Evolutionary conservation across 1,139 yeast genomes (phyloP).

Genomic region (Eremothecium sinecaudum): DNA sequence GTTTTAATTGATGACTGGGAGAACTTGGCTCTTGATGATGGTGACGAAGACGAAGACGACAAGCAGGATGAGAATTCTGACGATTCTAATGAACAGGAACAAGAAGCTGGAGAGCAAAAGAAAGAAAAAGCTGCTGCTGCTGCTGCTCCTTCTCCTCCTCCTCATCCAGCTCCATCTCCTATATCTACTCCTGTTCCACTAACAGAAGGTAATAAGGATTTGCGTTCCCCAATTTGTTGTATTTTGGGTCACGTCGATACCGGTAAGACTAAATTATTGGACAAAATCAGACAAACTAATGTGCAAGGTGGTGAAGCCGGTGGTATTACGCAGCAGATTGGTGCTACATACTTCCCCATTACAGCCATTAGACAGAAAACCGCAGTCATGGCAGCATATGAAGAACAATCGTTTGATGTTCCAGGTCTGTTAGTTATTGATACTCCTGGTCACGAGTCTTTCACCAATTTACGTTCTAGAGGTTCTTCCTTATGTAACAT

Average conservation of each 20-base stretch:
- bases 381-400: slow-evolving; percentile 78
- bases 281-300: slow-evolving; percentile 94
- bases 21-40: slow-evolving; percentile 47
- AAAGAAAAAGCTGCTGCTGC: slow-evolving; percentile 21
- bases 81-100: slow-evolving; percentile 29
- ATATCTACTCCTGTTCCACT: slow-evolving; percentile 11
- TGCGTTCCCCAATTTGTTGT: slow-evolving; percentile 98
- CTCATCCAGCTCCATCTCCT: slow-evolving; percentile 19
- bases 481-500: slow-evolving; percentile 98
- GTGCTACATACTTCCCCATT: slow-evolving; percentile 99
- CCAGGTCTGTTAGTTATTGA: slow-evolving; percentile 95
- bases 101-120: too few relatives aligned
- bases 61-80: slow-evolving; percentile 14
- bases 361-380: slow-evolving; percentile 88
- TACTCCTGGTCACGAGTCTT: slow-evolving; percentile 99
- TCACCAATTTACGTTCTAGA: slow-evolving; percentile 93
- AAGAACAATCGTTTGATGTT: slow-evolving; percentile 79
- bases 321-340: slow-evolving; percentile 99
- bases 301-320: slow-evolving; percentile 99
- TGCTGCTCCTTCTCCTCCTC: slow-evolving; percentile 8
- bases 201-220: slow-evolving; percentile 33
- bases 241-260: slow-evolving; percentile 99
- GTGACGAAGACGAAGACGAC: slow-evolving; percentile 32
- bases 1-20: slow-evolving; percentile 61
- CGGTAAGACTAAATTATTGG: slow-evolving; percentile 94